Base-by-base conservation (phyloP, 2,329 filamentous ascomycete species). In the Capronia epimyces region DNA sequence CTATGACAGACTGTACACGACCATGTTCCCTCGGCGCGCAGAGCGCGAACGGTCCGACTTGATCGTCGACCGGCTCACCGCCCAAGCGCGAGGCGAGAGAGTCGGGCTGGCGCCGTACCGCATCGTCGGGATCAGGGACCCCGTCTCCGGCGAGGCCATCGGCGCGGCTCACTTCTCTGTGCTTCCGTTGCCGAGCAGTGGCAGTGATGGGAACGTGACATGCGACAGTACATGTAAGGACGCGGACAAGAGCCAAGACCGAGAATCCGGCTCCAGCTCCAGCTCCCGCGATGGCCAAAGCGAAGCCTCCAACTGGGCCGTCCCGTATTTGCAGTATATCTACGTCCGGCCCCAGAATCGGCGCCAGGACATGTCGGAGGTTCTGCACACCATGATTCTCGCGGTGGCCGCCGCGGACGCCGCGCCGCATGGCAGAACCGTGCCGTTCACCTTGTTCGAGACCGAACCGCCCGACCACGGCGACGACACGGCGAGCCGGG, bases 291-390 rank as follows among this genome's bases (percentile, higher is more conserved):
- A 34, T 18, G n/a, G n/a, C n/a, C n/a, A n/a, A n/a, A n/a, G n/a
- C n/a, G n/a, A n/a, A n/a, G n/a, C n/a, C n/a, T 31, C 13, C 16
- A 45, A 52, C 12, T 53, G 49, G 34, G 58, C 56, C 7, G 53
- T 60, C 37, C 58, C 58, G 12, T 60, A 60, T 29, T 42, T 60
- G 13, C 56, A 60, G 37, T 60, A 60, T 43, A 53, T 60, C 48
- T 60, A 60, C 42, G 42, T 60, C 15, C 45, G 58, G 5, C 27
- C 42, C 2, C 40, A 56, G 32, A 58, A 56, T 22, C 53, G 58
- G 22, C 53, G 58, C 25, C 58, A 60, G 44, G 55, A 60, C 47
- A 56, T 60, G 50, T 57, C 58, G 13, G 58, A 60, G 27, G 53
- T 58, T n/a, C 46, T 60, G 41, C 58, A 60, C 31, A 56, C 56